A percentile compares a stretch with the other conserved stretches of the same genome.
phyloP scores from a whole-genome alignment of 257 asterid species.

The Nicotiana noctiflora region DNA sequence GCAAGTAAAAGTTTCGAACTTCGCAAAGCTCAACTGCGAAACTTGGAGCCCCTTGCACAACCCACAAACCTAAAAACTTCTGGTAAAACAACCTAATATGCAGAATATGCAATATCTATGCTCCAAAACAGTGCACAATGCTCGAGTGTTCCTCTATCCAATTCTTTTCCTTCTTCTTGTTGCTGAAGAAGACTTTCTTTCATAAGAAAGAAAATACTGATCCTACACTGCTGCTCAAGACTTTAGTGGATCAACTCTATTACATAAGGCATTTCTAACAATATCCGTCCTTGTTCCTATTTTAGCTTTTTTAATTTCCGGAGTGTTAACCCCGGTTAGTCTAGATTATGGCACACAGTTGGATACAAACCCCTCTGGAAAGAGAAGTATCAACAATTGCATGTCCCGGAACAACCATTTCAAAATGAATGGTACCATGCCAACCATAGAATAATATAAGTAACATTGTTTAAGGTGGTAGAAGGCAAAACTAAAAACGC shows the following conservation, averaged over 20 bases:
- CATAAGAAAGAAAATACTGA: no score
- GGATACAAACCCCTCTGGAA: not conserved
- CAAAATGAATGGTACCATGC: not conserved
- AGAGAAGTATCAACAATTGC: not conserved
- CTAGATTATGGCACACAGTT: not conserved
- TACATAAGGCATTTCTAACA: no score
- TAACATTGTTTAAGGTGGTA: not conserved
- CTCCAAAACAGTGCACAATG: not conserved
- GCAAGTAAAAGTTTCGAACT: not conserved
- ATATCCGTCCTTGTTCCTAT: no score
- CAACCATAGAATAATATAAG: not conserved
- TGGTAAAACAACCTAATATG: not conserved
- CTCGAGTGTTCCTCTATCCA: no score
- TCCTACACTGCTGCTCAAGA: no score
- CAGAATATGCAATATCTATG: not conserved
- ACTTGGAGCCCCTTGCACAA: not conserved
- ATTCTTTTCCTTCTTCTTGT: no score
- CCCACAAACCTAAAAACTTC: not conserved
- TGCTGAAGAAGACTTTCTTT: no score
- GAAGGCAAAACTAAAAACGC: not conserved
- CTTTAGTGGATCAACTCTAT: no score
- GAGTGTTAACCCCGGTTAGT: no score
- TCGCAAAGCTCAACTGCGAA: not conserved
- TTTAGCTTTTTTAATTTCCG: no score
- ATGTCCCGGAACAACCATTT: not conserved